phyloP scores from a whole-genome alignment of 225 moss, liverwort and hornwort genomes.

The Physcomitrellopsis africana region DNA sequence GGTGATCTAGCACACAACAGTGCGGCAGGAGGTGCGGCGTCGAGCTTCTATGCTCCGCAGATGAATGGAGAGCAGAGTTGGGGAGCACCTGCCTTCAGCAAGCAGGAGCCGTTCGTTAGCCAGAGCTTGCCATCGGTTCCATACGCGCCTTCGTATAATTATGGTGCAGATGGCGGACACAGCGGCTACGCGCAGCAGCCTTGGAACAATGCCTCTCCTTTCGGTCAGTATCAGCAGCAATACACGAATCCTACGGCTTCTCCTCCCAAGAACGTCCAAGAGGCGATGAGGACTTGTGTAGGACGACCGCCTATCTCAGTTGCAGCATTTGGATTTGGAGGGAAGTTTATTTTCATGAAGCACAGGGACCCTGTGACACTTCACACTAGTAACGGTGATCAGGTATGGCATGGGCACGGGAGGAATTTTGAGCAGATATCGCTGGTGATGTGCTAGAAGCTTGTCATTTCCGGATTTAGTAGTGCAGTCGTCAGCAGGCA shows the following conservation, averaged over 20 bases:
- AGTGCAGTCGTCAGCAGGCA: constrained; percentile 5
- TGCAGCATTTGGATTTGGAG: constrained; percentile 79
- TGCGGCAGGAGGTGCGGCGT: constrained; percentile 14
- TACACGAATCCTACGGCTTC: constrained; percentile 55
- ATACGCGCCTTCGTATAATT: constrained; percentile 35
- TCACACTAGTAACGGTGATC: constrained; percentile 74
- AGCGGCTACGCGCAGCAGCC: constrained; percentile 37
- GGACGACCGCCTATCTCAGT: constrained; percentile 81
- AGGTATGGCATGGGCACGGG: constrained; percentile 40
- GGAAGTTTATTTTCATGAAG: constrained; percentile 82
- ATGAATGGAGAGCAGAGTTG: constrained; percentile 45
- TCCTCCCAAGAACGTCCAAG: constrained; percentile 74
- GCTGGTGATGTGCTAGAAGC: not conserved
- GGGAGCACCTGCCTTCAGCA: constrained; percentile 28
- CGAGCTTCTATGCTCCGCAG: constrained; percentile 30
- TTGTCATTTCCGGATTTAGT: constrained; percentile 10
- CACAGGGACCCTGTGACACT: constrained; percentile 75
- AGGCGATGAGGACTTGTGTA: constrained; percentile 81
- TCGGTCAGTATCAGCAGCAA: constrained; percentile 44
- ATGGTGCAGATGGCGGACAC: constrained; percentile 34
- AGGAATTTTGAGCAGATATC: not conserved
- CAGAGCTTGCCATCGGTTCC: constrained; percentile 33
- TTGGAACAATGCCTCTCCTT: constrained; percentile 52
- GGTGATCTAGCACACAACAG: constrained; percentile 14
- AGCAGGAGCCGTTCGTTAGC: constrained; percentile 30